Conservation (phyloP, 1,284 basidiomycete species). For the Ceraceosorus guamensis region DNA sequence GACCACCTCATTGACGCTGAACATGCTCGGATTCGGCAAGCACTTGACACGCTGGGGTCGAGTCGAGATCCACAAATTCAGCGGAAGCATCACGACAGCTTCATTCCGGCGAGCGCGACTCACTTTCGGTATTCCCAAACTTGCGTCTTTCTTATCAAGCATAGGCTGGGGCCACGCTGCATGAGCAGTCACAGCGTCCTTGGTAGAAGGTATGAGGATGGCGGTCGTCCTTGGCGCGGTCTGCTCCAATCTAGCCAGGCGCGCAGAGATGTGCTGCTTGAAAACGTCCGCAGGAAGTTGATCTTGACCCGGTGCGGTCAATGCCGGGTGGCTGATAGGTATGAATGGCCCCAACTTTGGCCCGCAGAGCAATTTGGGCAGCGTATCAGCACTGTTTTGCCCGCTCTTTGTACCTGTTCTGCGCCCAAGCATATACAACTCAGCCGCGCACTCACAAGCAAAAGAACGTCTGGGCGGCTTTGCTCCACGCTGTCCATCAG, state of each 20-base stretch:
- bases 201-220: constrained; percentile 71
- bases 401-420: too few species aligned
- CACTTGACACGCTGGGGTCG: constrained; percentile 60
- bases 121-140: constrained; percentile 21
- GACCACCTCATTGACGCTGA: constrained; percentile 73
- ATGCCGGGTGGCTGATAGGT: constrained; percentile 64
- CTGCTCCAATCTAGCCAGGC: constrained; percentile 59
- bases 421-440: background rate
- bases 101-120: background rate
- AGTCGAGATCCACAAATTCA: background rate
- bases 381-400: too few species aligned
- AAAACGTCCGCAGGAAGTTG: constrained; percentile 66
- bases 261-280: constrained; percentile 59
- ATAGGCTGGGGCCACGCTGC: constrained; percentile 80
- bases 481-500: constrained; percentile 45
- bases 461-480: constrained; percentile 65
- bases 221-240: constrained; percentile 63
- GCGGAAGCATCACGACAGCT: background rate
- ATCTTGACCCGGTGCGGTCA: constrained; percentile 66
- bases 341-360: constrained; percentile 71
- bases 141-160: constrained; percentile 52
- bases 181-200: constrained; percentile 72
- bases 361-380: background rate
- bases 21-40: constrained; percentile 78
- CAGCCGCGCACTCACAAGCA: constrained; percentile 65